Evolutionary conservation across 1,284 basidiomycete genomes (phyloP), one percentile per base, ranked within the genome.

Genomic region (Cutaneotrichosporon curvatum): DNA sequence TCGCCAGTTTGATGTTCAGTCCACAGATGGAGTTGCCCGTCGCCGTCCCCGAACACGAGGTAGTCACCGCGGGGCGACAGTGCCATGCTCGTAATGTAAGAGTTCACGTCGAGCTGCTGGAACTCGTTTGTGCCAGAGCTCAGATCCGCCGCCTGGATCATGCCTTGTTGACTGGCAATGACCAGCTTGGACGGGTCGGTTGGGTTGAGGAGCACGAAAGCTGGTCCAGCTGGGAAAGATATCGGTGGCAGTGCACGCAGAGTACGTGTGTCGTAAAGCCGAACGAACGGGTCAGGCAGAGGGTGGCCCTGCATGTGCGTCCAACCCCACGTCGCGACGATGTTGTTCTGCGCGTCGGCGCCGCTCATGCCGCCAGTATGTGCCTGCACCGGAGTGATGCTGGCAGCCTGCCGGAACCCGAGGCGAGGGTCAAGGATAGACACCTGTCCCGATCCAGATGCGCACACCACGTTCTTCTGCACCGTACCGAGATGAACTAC

Each of bases 1-100:
- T 79, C 79, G n/a, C 81, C 81, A 42, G 82, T 81, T 23, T 79
- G 74, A 28, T 80, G 81, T 46, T 82, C 82, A 4, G 87, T 85
- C 74, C 92, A 78, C 15, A 98, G 73, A 67, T 95, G 87, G 6
- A 97, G 79, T 10, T 78, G 76, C 8, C 92, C 91, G 44, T 90
- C 84, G 0, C 83, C 83, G 60, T 96, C 92, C 2, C 89, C 91
- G 58, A 95, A 92, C 0, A 88, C 91, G 60, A 98, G 77, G 61
- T 90, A 95, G 40, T 87, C 83, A 19, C 87, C 89, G 1, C 84
- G 84, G 2, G 87, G 82, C 1, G 90, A 90, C 25, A 96, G 75
- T 5, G 89, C 82, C 55, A 84, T 78, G 35, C 87, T 83, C 1
- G 83, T 89, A 48, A 96, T 72, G 66, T 82, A 92, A 0, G 87